Evolutionary conservation across 176 grass and related monocot genomes (phyloP).

Genomic region (Avena eriantha): DNA sequence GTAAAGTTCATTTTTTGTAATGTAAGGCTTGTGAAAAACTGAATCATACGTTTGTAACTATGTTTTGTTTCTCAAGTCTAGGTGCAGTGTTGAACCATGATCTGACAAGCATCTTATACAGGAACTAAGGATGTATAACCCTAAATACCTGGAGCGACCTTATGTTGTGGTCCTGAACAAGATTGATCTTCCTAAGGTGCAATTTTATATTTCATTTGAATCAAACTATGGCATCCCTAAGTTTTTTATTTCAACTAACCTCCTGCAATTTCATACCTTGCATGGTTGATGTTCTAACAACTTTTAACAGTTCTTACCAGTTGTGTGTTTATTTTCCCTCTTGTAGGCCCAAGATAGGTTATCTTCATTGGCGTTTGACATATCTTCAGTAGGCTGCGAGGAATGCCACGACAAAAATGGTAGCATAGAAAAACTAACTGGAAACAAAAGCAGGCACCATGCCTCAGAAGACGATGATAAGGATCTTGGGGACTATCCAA

Average conservation of each 20-base stretch:
- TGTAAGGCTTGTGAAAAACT: background rate
- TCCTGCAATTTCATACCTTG: background rate
- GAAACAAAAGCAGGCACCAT: constrained; percentile 26
- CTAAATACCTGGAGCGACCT: constrained; percentile 81
- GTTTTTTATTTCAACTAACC: constrained; percentile 6
- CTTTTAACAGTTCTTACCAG: too few species aligned
- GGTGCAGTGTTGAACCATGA: background rate
- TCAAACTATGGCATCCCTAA: constrained; percentile 15
- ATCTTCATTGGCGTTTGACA: constrained; percentile 68
- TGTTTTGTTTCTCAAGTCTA: constrained; percentile 35
- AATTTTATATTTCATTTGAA: constrained; percentile 15
- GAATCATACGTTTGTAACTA: background rate
- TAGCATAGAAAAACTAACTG: constrained; percentile 30
- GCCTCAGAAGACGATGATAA: constrained; percentile 61
- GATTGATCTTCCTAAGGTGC: constrained; percentile 93
- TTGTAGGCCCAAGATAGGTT: constrained; percentile 77
- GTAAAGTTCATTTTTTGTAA: background rate
- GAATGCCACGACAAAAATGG: constrained; percentile 41
- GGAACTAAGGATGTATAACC: constrained; percentile 99
- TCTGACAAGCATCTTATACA: constrained; percentile 44
- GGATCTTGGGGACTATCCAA: constrained; percentile 80
- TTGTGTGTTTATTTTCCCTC: background rate
- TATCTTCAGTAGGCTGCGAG: constrained; percentile 77
- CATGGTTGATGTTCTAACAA: background rate
- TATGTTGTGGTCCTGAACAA: constrained; percentile 96